These are phyloP conservation scores for Penicillium oxalicum DNA, from an alignment of 2,329 filamentous ascomycete genomes.

Conservation along the genomic window DNA sequence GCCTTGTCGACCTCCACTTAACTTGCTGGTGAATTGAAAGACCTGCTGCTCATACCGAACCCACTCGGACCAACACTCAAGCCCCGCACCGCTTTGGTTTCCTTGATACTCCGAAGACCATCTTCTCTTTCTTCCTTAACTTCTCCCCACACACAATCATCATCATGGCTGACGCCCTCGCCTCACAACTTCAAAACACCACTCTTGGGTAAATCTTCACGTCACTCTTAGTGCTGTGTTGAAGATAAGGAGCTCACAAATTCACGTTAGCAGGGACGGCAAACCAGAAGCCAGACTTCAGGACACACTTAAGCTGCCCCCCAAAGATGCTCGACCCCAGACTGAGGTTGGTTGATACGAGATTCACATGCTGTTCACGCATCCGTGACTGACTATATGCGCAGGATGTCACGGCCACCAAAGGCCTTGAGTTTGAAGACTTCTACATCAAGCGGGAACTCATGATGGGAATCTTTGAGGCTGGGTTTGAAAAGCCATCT, in stretches of 20 bases:
- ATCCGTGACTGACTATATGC: conserved; percentile 13
- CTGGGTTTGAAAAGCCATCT: conserved; percentile 96
- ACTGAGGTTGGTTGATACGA: conserved; percentile 39
- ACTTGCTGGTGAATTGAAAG: neutral
- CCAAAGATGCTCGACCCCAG: conserved; percentile 46
- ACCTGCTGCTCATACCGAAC: neutral
- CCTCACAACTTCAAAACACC: conserved; percentile 42
- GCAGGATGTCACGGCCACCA: conserved; percentile 95
- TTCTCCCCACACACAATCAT: conserved; percentile 6
- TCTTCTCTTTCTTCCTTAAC: conserved; percentile 3
- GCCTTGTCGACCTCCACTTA: neutral
- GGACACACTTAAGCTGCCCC: conserved; percentile 41
- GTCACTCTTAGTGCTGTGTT: neutral
- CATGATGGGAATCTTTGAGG: conserved; percentile 99
- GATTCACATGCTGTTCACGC: conserved; percentile 2
- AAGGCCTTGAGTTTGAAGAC: conserved; percentile 95
- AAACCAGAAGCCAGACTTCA: conserved; percentile 40
- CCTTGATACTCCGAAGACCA: neutral
- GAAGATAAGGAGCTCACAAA: conserved; percentile 10
- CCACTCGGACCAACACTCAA: neutral
- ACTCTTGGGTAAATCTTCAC: conserved; percentile 35
- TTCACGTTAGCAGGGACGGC: conserved; percentile 28
- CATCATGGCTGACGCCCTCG: conserved; percentile 41
- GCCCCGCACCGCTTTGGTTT: conserved; percentile 1
- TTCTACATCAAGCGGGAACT: conserved; percentile 92